Percentiles rank a stretch among this genome's conserved stretches.
Evolutionary conservation across 2,329 filamentous ascomycete genomes (phyloP).

Genomic region (Didymosphaeria variabile): DNA sequence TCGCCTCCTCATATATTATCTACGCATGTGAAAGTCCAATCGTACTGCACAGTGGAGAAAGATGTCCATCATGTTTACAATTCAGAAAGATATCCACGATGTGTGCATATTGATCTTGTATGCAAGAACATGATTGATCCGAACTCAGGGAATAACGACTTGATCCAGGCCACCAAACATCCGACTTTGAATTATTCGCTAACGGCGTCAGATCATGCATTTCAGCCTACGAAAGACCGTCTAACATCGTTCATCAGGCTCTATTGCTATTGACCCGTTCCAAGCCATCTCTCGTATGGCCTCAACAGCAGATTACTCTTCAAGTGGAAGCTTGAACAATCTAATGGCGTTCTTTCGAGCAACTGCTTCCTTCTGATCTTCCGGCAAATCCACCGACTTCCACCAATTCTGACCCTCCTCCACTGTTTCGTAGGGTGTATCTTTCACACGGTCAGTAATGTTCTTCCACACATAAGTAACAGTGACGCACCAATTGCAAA

Average conservation of each 20-base stretch:
- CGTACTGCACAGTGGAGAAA: no score
- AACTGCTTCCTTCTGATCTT: slow-evolving; percentile 38
- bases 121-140: no score
- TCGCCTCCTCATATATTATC: not conserved
- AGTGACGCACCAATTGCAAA: slow-evolving; percentile 47
- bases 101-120: no score
- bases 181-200: no score
- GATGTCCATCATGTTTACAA: no score
- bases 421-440: slow-evolving; percentile 38
- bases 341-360: slow-evolving; percentile 36
- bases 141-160: no score
- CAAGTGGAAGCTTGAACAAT: slow-evolving; percentile 38
- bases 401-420: slow-evolving; percentile 43
- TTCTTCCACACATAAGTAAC: not conserved
- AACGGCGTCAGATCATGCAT: no score
- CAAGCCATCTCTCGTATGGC: not conserved
- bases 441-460: slow-evolving; percentile 19
- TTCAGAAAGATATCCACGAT: no score
- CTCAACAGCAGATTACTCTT: slow-evolving; percentile 15
- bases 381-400: slow-evolving; percentile 36
- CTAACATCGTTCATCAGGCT: not conserved
- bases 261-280: not conserved
- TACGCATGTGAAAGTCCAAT: no score
- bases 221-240: no score
- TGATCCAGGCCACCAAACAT: no score